These are phyloP conservation scores for Truncatella angustata DNA, from an alignment of 2,329 filamentous ascomycete species.

Conservation along the genomic window DNA sequence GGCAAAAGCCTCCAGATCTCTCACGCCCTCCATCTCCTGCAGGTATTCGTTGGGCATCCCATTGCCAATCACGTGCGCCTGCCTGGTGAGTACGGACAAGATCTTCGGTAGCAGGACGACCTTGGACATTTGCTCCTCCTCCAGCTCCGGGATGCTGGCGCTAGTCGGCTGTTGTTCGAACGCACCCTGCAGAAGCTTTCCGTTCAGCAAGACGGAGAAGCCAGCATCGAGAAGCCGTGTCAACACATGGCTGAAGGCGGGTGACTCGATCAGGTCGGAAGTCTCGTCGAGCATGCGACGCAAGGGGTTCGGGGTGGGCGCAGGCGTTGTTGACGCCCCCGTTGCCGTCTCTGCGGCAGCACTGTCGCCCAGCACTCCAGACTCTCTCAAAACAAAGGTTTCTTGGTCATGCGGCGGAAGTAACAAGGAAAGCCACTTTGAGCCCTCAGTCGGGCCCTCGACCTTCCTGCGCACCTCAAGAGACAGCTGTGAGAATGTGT, in stretches of 20 bases:
- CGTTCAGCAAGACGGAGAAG: slow-evolving; percentile 80
- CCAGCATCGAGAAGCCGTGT: slow-evolving; percentile 82
- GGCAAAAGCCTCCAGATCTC: slow-evolving; percentile 78
- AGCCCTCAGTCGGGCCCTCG: slow-evolving; percentile 55
- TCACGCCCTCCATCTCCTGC: slow-evolving; percentile 71
- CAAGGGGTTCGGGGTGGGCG: slow-evolving; percentile 57
- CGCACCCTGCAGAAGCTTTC: slow-evolving; percentile 74
- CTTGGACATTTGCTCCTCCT: slow-evolving; percentile 50
- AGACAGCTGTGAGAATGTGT: slow-evolving; percentile 75
- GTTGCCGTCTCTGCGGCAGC: slow-evolving; percentile 34
- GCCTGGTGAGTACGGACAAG: slow-evolving; percentile 83
- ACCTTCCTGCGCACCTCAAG: slow-evolving; percentile 81
- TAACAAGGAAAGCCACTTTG: slow-evolving; percentile 79
- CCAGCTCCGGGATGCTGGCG: slow-evolving; percentile 21
- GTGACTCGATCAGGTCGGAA: slow-evolving; percentile 91
- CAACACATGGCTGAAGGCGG: slow-evolving; percentile 82
- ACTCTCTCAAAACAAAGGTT: slow-evolving; percentile 79
- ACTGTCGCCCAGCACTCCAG: slow-evolving; percentile 66
- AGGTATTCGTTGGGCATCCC: slow-evolving; percentile 71
- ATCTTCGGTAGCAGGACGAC: slow-evolving; percentile 75
- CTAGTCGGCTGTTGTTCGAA: slow-evolving; percentile 59
- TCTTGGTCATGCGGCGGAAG: slow-evolving; percentile 79
- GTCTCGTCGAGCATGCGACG: slow-evolving; percentile 91
- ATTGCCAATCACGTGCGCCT: slow-evolving; percentile 85
- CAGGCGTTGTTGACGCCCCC: slow-evolving; percentile 31